Conservation (phyloP, 257 asterid species). For the Rauvolfia tetraphylla region DNA sequence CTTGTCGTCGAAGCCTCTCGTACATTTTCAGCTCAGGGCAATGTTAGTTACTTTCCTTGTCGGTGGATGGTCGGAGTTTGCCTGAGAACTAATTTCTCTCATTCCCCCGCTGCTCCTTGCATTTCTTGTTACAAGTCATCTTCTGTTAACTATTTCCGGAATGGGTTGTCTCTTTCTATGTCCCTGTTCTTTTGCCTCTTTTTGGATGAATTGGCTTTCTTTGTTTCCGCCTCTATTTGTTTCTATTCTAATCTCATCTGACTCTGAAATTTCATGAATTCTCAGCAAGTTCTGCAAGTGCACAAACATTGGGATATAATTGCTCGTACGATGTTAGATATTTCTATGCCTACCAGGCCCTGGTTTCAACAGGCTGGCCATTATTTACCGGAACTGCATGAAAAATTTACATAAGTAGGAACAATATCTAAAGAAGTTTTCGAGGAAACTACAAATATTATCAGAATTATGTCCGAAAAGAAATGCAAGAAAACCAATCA, state of each 20-base stretch:
- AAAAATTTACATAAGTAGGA: background rate
- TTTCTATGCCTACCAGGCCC: background rate
- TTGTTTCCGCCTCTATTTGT: conserved; percentile 7
- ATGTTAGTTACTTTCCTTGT: conserved; percentile 29
- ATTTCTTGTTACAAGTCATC: conserved; percentile 26
- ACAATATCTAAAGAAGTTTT: background rate
- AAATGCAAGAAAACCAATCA: background rate
- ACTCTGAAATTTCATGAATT: background rate
- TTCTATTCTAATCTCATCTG: background rate
- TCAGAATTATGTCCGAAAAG: background rate
- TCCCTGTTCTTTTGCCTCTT: conserved; percentile 24
- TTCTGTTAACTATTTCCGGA: conserved; percentile 19
- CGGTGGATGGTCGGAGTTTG: conserved; percentile 37
- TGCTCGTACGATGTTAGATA: background rate
- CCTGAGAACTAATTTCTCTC: background rate
- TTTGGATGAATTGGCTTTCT: conserved; percentile 24
- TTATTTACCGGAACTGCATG: background rate
- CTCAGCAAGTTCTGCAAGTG: background rate
- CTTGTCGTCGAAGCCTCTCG: background rate
- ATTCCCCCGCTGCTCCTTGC: background rate
- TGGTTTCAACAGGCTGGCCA: too few relatives aligned
- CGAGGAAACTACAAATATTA: background rate
- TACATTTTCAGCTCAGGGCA: conserved; percentile 12
- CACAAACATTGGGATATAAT: background rate
- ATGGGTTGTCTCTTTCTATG: conserved; percentile 18